Conservation (phyloP, 805 yeast genomes). For the Kazachstania bromeliacearum region DNA sequence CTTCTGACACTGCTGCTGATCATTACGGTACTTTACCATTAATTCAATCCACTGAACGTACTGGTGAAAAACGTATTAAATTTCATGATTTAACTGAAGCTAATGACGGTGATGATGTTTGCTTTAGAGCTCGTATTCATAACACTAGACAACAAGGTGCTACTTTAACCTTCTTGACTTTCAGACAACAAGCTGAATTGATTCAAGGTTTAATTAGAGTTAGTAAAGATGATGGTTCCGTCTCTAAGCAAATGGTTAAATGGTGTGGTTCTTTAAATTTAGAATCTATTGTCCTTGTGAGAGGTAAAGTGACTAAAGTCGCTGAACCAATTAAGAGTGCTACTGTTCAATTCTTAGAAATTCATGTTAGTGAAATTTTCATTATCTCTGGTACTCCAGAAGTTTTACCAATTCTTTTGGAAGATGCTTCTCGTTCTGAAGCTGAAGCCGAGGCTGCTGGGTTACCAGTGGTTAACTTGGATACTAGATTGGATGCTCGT, state of each 20-base stretch:
- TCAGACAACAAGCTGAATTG: slow-evolving; percentile 79
- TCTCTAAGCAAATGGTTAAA: slow-evolving; percentile 93
- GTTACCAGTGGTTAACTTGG: slow-evolving; percentile 89
- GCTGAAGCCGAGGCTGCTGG: slow-evolving; percentile 88
- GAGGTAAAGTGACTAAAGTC: slow-evolving; percentile 75
- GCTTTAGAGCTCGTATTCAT: slow-evolving; percentile 91
- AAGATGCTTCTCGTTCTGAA: slow-evolving; percentile 93
- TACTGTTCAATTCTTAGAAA: slow-evolving; percentile 84
- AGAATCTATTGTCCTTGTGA: slow-evolving; percentile 87
- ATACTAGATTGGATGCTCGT: slow-evolving; percentile 89
- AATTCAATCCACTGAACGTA: slow-evolving; percentile 63
- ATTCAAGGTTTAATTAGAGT: slow-evolving; percentile 81
- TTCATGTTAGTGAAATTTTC: slow-evolving; percentile 62
- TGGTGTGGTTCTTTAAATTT: slow-evolving; percentile 82
- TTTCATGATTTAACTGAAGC: slow-evolving; percentile 39
- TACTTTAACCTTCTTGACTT: slow-evolving; percentile 79
- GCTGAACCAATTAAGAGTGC: slow-evolving; percentile 84
- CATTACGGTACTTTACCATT: slow-evolving; percentile 87
- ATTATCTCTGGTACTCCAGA: slow-evolving; percentile 83
- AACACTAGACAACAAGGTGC: slow-evolving; percentile 93
- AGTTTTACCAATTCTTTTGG: slow-evolving; percentile 87
- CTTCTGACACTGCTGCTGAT: slow-evolving; percentile 79
- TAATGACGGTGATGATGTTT: slow-evolving; percentile 55
- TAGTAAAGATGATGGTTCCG: slow-evolving; percentile 52
- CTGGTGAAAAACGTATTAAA: slow-evolving; percentile 55